These are phyloP conservation scores for Debaryomyces robertsiae DNA, from an alignment of 1,139 yeast species.

Conservation along the genomic window DNA sequence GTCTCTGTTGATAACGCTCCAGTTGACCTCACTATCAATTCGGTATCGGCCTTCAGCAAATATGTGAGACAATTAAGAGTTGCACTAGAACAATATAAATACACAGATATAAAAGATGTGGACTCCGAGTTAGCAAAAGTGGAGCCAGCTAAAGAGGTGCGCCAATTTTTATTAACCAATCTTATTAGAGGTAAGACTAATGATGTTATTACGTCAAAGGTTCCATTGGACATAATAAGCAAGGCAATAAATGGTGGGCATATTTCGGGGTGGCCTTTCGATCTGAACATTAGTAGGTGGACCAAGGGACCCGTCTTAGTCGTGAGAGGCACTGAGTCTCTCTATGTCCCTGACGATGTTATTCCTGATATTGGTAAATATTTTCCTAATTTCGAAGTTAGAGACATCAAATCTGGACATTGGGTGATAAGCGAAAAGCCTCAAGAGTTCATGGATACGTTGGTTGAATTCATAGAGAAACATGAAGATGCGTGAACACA, in stretches of 20 bases:
- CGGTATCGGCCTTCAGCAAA: conserved; percentile 55
- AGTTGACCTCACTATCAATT: conserved; percentile 58
- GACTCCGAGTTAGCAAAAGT: conserved; percentile 62
- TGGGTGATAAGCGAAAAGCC: conserved; percentile 90
- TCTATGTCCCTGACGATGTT: conserved; percentile 84
- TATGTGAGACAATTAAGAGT: conserved; percentile 66
- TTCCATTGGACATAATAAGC: conserved; percentile 72
- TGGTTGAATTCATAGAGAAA: conserved; percentile 60
- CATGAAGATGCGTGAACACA: conserved; percentile 51
- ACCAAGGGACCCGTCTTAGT: conserved; percentile 70
- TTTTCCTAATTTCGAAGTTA: conserved; percentile 76
- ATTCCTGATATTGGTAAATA: conserved; percentile 72
- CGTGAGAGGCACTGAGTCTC: conserved; percentile 75
- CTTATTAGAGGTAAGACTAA: conserved; percentile 49
- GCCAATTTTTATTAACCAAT: conserved; percentile 80
- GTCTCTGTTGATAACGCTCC: conserved; percentile 93
- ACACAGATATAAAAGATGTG: conserved; percentile 64
- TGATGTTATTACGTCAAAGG: conserved; percentile 45
- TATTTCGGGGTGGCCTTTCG: conserved; percentile 80
- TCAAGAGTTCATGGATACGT: conserved; percentile 58
- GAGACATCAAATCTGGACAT: conserved; percentile 84
- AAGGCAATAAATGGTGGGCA: conserved; percentile 62
- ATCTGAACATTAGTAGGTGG: conserved; percentile 56
- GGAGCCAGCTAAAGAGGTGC: conserved; percentile 61
- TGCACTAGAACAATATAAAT: conserved; percentile 46